Percentiles rank a stretch among this genome's conserved stretches.
Conservation (phyloP, 768 basidiomycete genomes). For the Suillus discolor region DNA sequence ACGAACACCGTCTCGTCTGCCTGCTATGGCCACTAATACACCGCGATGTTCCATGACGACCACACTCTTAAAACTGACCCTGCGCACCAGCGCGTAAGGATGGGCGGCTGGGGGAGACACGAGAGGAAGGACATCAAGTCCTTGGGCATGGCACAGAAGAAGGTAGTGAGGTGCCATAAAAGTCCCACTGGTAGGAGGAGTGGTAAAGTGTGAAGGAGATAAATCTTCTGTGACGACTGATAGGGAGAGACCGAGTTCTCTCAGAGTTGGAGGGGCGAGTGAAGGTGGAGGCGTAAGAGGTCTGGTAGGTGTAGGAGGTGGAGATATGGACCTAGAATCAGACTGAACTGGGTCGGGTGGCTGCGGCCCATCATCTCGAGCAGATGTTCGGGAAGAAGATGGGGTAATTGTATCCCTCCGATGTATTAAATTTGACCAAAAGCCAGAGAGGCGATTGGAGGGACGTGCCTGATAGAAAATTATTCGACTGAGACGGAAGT, state of each 20-base stretch:
- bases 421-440: slow-evolving; percentile 77
- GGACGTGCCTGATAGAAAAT: slow-evolving; percentile 50
- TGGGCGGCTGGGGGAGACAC: slow-evolving; percentile 71
- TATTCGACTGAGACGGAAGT: slow-evolving; percentile 9
- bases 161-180: slow-evolving; percentile 83
- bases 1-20: slow-evolving; percentile 81
- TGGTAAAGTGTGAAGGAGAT: slow-evolving; percentile 75
- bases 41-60: slow-evolving; percentile 93
- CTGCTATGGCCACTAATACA: slow-evolving; percentile 88
- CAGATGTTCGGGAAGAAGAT: slow-evolving; percentile 28
- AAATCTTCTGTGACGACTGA: slow-evolving; percentile 67
- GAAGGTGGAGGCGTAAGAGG: slow-evolving; percentile 71
- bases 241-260: slow-evolving; percentile 75
- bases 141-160: slow-evolving; percentile 83
- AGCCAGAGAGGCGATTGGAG: slow-evolving; percentile 81
- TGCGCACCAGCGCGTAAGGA: slow-evolving; percentile 81
- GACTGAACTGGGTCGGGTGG: slow-evolving; percentile 29
- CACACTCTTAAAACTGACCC: slow-evolving; percentile 83
- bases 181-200: slow-evolving; percentile 76
- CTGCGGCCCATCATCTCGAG: slow-evolving; percentile 34
- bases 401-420: slow-evolving; percentile 55
- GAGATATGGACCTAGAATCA: slow-evolving; percentile 47
- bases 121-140: slow-evolving; percentile 83
- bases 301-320: slow-evolving; percentile 58
- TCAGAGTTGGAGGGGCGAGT: slow-evolving; percentile 69